phyloP scores from a whole-genome alignment of 2,329 filamentous ascomycete species.

The Arthrobotrys megalospora region DNA sequence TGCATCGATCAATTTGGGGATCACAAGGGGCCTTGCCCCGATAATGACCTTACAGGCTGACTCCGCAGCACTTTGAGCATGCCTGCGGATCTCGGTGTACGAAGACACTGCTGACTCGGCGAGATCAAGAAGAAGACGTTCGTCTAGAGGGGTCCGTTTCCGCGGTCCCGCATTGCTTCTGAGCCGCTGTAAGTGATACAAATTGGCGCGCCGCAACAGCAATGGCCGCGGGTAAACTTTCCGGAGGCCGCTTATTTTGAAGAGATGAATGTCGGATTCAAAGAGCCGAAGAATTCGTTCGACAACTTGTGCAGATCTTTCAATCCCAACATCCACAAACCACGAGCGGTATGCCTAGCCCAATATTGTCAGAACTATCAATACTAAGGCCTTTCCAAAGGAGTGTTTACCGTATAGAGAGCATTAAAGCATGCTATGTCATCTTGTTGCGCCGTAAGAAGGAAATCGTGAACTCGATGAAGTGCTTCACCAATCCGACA shows the following conservation, averaged over 20 bases:
- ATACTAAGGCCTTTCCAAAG: neutral
- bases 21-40: conserved; percentile 88
- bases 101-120: conserved; percentile 90
- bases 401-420: conserved; percentile 78
- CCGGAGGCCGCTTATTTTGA: conserved; percentile 91
- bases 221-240: conserved; percentile 94
- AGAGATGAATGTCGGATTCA: conserved; percentile 87
- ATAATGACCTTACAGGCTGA: conserved; percentile 93
- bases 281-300: conserved; percentile 89
- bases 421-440: conserved; percentile 96
- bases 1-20: conserved; percentile 85
- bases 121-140: conserved; percentile 84
- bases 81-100: conserved; percentile 95
- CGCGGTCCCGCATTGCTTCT: conserved; percentile 92
- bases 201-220: conserved; percentile 91
- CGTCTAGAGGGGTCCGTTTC: conserved; percentile 91
- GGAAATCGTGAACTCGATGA: conserved; percentile 86
- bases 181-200: conserved; percentile 93
- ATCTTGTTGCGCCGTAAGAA: conserved; percentile 88
- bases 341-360: conserved; percentile 82
- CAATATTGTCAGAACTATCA: conserved; percentile 24
- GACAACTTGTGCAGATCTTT: conserved; percentile 91
- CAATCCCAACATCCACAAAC: conserved; percentile 98
- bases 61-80: conserved; percentile 91
- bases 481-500: conserved; percentile 84